phyloP scores from a whole-genome alignment of 805 yeast genomes.

The Saturnispora halmiae region DNA sequence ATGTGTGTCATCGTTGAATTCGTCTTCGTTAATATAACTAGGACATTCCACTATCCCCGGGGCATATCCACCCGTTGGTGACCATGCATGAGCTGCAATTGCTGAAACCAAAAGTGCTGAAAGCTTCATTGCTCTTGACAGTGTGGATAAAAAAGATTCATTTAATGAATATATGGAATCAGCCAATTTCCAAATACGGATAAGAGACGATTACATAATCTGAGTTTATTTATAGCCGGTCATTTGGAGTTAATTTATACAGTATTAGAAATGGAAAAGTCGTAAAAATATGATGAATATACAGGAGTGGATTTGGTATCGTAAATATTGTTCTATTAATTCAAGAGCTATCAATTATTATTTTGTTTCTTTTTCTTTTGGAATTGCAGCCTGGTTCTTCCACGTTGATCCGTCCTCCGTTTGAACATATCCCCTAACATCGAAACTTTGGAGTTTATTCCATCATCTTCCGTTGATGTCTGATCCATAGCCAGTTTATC shows the following conservation, averaged over 20 bases:
- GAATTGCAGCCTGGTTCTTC: conserved; percentile 10
- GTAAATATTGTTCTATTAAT: background rate
- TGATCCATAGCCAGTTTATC: background rate
- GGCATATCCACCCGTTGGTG: conserved; percentile 51
- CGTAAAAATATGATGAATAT: too few relatives aligned
- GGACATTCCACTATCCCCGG: conserved; percentile 57
- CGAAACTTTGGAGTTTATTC: background rate
- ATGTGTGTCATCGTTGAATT: conserved; percentile 12
- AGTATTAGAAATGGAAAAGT: too few relatives aligned
- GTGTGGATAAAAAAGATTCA: too few relatives aligned
- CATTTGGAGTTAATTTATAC: too few relatives aligned
- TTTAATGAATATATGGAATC: too few relatives aligned
- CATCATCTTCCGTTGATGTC: background rate
- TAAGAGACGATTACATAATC: too few relatives aligned
- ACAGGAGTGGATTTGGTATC: too few relatives aligned
- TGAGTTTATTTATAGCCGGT: too few relatives aligned
- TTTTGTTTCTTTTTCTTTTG: too few relatives aligned
- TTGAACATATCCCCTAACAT: conserved; percentile 3
- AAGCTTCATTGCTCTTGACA: too few relatives aligned
- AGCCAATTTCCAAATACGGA: too few relatives aligned
- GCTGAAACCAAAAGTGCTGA: background rate
- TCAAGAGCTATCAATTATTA: too few relatives aligned
- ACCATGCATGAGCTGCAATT: conserved; percentile 30
- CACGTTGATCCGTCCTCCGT: conserved; percentile 3
- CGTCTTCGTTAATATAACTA: conserved; percentile 18